phyloP scores from a whole-genome alignment of 106 monocot species.

The Chionographis japonica region DNA sequence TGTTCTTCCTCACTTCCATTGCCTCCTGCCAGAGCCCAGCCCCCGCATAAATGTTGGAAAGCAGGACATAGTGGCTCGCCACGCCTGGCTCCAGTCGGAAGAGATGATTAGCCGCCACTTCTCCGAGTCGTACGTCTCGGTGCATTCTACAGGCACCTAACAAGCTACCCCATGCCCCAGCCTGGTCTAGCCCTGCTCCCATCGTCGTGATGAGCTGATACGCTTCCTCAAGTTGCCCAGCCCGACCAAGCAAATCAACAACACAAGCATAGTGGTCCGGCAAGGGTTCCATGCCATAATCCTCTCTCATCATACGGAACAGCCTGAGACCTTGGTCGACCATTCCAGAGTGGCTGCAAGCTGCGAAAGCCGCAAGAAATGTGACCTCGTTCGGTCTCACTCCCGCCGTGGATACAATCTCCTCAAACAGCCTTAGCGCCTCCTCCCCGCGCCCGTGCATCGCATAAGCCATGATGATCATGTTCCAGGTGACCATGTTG shows the following conservation, averaged over 20 bases:
- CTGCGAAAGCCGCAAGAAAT: conserved; percentile 71
- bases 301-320: conserved; percentile 46
- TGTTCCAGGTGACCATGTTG: conserved; percentile 83
- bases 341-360: conserved; percentile 92
- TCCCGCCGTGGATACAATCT: conserved; percentile 42
- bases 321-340: conserved; percentile 55
- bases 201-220: conserved; percentile 48
- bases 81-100: conserved; percentile 71
- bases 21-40: conserved; percentile 58
- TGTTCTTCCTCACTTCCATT: conserved; percentile 56
- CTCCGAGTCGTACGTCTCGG: conserved; percentile 44
- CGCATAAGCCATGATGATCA: conserved; percentile 83
- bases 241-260: conserved; percentile 75
- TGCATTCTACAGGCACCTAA: conserved; percentile 77
- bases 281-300: conserved; percentile 35
- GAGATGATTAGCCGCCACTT: conserved; percentile 55
- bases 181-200: conserved; percentile 27
- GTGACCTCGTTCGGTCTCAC: conserved; percentile 69
- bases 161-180: conserved; percentile 79
- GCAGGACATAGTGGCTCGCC: conserved; percentile 82
- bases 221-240: conserved; percentile 57
- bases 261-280: conserved; percentile 80
- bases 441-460: conserved; percentile 82
- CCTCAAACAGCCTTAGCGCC: conserved; percentile 46
- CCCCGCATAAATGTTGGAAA: conserved; percentile 81